Percentiles rank a stretch among this genome's conserved stretches.
phyloP scores from a whole-genome alignment of 1,139 yeast species.

The Taphrina deformans region DNA sequence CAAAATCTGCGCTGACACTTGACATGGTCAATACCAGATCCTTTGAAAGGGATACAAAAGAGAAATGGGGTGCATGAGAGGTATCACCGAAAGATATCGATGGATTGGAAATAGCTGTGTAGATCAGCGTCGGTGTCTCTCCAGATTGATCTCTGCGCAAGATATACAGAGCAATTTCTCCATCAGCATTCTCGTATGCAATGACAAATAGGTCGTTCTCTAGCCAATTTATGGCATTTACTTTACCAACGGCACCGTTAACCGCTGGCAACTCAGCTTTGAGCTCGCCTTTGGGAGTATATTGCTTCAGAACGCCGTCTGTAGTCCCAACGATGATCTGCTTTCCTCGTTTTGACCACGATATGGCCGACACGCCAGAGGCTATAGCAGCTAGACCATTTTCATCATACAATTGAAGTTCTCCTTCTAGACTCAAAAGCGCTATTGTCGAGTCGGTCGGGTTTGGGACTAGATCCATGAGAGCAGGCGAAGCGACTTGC shows the following conservation, averaged over 20 bases:
- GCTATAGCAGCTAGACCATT: constrained; percentile 33
- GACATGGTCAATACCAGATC: constrained; percentile 16
- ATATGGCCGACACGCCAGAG: constrained; percentile 41
- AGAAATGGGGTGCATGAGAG: constrained; percentile 14
- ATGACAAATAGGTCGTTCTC: constrained; percentile 42
- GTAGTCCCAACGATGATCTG: constrained; percentile 43
- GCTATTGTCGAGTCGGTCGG: constrained; percentile 38
- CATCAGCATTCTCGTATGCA: constrained; percentile 39
- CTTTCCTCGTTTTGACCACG: constrained; percentile 47
- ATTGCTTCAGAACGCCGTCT: constrained; percentile 42
- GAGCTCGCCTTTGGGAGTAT: constrained; percentile 42
- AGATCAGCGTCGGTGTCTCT: not conserved
- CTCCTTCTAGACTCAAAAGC: constrained; percentile 40
- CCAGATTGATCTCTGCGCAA: not conserved
- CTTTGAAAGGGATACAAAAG: constrained; percentile 9
- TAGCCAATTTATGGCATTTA: constrained; percentile 39
- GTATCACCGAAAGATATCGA: constrained; percentile 27
- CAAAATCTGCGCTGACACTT: constrained; percentile 19
- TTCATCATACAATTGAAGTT: constrained; percentile 38
- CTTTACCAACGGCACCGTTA: constrained; percentile 34
- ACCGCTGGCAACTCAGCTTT: constrained; percentile 40
- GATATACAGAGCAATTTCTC: constrained; percentile 21
- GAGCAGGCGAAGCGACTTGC: constrained; percentile 1
- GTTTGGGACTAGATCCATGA: constrained; percentile 36
- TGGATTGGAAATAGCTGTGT: constrained; percentile 10